Base-by-base conservation (phyloP, 169 alveolate genomes). In the Hepatocystis sp. region DNA sequence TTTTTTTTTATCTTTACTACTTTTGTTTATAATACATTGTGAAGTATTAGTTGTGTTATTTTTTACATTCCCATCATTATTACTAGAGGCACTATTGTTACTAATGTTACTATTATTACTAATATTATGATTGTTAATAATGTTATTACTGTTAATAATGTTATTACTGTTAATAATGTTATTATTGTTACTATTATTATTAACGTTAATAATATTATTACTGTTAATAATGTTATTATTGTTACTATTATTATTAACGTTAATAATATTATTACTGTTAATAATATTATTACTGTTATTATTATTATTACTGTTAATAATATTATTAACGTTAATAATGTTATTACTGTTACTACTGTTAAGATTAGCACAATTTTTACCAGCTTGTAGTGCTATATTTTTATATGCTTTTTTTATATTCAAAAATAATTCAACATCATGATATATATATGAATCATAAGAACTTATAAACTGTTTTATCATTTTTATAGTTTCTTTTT, bases 391-490 rank as follows among this genome's bases (percentile, higher is more conserved):
- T 8, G 66, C 34, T 21, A 71, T 30, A 4, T 56, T 49, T 27
- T 63, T 34, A 39, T 76, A 58, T 1, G 66, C 76, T 27, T 60
- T 44, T 5, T 63, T 63, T 21, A 76, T 13, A 36, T 76, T 64
- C 0, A 76, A 30, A 8, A 58, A 4, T 5, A 76, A 36, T 19
- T 49, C 51, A 47, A 76, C 55, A 58, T 58, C 34, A 23, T 76
- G 88, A 58, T 76, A 76, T 2, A 76, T 25, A 46, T 76, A 76
- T 2, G 88, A 47, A 27, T 76, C 76, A 44, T 76, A 76, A 0
- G 88, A 25, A 32, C 88, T 76, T n/a, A 76, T 60, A 58, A 76
- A 76, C 44, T 76, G 27, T 17, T 76, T 76, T 58, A 76, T 76
- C 0, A 76, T 46, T 44, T 76, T 76, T 25, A 66, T 49, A 13